These are phyloP conservation scores for Xylaria sp. DNA, from an alignment of 2,329 filamentous ascomycete species.

Conservation along the genomic window DNA sequence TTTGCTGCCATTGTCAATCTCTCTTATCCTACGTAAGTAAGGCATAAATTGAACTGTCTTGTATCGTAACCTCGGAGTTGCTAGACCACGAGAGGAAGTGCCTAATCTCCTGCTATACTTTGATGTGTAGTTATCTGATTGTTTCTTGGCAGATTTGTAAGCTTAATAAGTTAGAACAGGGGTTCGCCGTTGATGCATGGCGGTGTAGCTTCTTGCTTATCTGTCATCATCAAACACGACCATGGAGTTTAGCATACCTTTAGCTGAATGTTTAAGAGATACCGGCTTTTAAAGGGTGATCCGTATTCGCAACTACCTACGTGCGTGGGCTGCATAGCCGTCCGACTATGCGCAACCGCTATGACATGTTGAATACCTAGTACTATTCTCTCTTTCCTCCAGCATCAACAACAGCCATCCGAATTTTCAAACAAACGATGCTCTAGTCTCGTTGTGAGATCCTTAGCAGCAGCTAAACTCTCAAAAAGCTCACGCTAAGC, in stretches of 20 bases:
- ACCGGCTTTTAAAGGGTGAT: neutral
- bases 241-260: neutral
- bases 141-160: constrained; percentile 13
- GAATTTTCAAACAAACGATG: no score
- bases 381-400: neutral
- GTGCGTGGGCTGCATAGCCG: neutral
- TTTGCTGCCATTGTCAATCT: constrained; percentile 15
- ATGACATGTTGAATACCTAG: no score
- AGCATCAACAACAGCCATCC: no score
- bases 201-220: neutral
- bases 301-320: neutral
- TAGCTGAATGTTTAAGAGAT: neutral
- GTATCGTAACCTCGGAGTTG: neutral
- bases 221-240: constrained; percentile 5
- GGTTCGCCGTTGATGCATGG: neutral
- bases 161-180: constrained; percentile 1
- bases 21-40: neutral
- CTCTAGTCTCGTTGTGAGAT: no score
- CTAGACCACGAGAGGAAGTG: neutral
- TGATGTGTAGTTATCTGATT: neutral
- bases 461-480: no score
- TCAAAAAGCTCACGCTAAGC: no score
- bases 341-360: no score
- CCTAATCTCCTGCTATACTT: neutral
- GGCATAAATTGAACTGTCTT: neutral